Conservation (phyloP, 768 basidiomycete genomes). For the Russula compacta region DNA sequence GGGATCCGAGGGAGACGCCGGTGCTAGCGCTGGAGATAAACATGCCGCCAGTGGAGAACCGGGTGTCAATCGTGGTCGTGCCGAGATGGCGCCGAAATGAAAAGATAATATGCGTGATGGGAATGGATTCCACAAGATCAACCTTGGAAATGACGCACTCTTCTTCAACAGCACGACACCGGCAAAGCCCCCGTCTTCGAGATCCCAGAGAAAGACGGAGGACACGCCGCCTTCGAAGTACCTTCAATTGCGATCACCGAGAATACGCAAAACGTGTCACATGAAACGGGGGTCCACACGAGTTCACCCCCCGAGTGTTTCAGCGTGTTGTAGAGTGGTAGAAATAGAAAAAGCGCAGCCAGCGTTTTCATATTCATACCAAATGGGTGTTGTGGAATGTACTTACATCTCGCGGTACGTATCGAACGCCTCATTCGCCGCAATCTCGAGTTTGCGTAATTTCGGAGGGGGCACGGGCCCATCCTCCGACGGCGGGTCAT, state of each 20-base stretch:
- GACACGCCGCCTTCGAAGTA: conserved; percentile 99
- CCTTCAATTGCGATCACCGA: conserved; percentile 31
- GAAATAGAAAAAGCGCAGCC: background rate
- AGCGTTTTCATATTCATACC: background rate
- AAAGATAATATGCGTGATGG: background rate
- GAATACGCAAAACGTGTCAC: background rate
- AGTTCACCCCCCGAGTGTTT: too few species aligned
- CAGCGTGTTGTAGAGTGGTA: background rate
- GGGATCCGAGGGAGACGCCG: conserved; percentile 46
- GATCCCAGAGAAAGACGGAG: conserved; percentile 96
- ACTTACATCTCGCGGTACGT: conserved; percentile 90
- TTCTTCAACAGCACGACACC: conserved; percentile 97
- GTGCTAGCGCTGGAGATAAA: conserved; percentile 45
- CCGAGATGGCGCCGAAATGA: background rate
- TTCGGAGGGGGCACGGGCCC: conserved; percentile 79
- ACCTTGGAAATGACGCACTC: conserved; percentile 38
- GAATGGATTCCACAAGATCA: background rate
- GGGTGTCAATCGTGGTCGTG: background rate
- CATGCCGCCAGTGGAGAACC: background rate
- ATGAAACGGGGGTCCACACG: background rate
- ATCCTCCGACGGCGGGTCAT: conserved; percentile 82
- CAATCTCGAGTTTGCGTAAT: conserved; percentile 83
- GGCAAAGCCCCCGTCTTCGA: conserved; percentile 93
- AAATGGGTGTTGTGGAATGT: background rate
- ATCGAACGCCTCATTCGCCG: conserved; percentile 94